Base-by-base conservation (phyloP, 2,329 filamentous ascomycete species). In the Botryotinia narcissicola region DNA sequence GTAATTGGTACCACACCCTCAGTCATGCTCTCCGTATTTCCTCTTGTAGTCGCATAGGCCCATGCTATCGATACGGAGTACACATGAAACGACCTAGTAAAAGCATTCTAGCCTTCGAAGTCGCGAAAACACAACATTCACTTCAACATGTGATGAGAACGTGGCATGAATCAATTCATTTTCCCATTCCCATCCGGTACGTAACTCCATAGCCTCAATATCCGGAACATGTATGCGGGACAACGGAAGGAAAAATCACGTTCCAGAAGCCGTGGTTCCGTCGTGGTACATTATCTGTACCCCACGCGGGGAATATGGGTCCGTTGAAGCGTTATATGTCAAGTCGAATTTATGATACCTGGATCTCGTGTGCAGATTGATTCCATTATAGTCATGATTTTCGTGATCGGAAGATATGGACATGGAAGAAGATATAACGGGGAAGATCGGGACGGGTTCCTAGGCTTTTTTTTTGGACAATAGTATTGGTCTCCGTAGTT, bases 251-350 rank as follows among this genome's bases (percentile, higher is more conserved):
- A 35, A 32, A 22, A 8, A 46, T 14, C n/a, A 32, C 14, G 20
- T 35, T 32, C 62, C 42, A 32, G 32, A 35, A 60, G 18, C 57
- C 29, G 57, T 60, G 32, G 18, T 60, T 60, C 57, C 16, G 29
- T 60, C 57, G 51, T 57, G 4, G 18, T 35, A 35, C 20, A 44
- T 35, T 29, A 46, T 64, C 20, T 46, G 62, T 46, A 46, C 18
- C 42, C 40, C n/a, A 22, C 62, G 62, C 62, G 62, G 62, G 42
- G 62, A 46, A 46, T 22, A 46, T 64, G 62, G n/a, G 42, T 64
- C 62, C 62, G 62, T 46, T 46, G 10, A 29, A 29, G 42, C 20
- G 62, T 46, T 32, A 35, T 42, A 8, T 32, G 51, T 57, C 51
- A 18, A 57, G 29, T 57, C 7, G 7, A 18, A 29, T 57, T 18